Evolutionary conservation across 441 rosid genomes (phyloP), one percentile per base, ranked within the genome.

Genomic region (Aleurites moluccanus): DNA sequence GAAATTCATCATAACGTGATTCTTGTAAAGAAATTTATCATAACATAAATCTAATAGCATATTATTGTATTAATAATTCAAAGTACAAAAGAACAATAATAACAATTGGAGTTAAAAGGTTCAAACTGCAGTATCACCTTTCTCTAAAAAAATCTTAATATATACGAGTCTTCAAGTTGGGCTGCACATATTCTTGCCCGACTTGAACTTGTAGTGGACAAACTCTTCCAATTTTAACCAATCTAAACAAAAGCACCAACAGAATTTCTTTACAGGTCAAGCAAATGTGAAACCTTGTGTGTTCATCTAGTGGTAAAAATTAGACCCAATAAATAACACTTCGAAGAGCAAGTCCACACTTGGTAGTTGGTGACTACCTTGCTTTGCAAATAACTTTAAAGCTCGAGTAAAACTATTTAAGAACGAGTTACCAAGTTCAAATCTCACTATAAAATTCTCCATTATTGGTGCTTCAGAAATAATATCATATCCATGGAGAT

Each of bases 401-500:
- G 16, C 56, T 21, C 5, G 2, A 47, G 7, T 15, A n/a, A 20
- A n/a, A n/a, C 59, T 5, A n/a, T 53, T 53, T n/a, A 53, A 23
- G 25, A n/a, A n/a, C n/a, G 40, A 38, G 40, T 38, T 38, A 0
- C 15, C 28, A 16, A 15, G 15, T n/a, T 38, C n/a, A 3, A 38
- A 38, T n/a, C 15, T 61, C 27, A 10, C 25, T 1, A 28, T 6
- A 25, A 47, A 45, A 18, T 27, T 27, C 40, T 67, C 55, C 57
- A 27, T 67, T 27, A 27, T 47, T 49, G 40, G 15, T 53, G 2
- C 20, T 20, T 30, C 30, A 53, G 44, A 28, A 52, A 35, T 53
- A 55, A 35, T n/a, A 30, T n/a, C 25, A 18, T 69, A 33, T 53
- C 40, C 61, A 52, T 50, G 18, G 73, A 53, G 62, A 69, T 33